These are phyloP conservation scores for Paraconiothyrium brasiliense DNA, from an alignment of 2,329 filamentous ascomycete genomes.

Conservation along the genomic window DNA sequence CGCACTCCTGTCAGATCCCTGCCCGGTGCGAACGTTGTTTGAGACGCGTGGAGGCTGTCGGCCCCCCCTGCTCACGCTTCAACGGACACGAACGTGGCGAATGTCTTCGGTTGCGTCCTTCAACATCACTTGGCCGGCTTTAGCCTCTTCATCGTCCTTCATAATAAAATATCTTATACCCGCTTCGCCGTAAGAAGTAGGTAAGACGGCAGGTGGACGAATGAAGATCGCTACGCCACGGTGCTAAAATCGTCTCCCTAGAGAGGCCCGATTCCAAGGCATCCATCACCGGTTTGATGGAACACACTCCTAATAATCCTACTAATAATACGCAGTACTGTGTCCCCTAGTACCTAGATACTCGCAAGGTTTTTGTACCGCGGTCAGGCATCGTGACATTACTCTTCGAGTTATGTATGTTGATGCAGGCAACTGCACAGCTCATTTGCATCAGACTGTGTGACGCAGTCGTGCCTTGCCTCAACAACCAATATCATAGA, in stretches of 20 bases:
- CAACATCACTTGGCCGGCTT: conserved; percentile 26
- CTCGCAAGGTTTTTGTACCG: conserved; percentile 24
- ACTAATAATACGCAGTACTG: conserved; percentile 20
- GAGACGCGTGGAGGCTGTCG: conserved; percentile 28
- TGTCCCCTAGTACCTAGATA: conserved; percentile 30
- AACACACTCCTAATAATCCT: conserved; percentile 20
- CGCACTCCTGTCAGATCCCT: conserved; percentile 21
- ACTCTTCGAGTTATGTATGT: conserved; percentile 24
- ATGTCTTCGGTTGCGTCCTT: conserved; percentile 18
- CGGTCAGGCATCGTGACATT: conserved; percentile 36
- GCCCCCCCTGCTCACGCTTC: conserved; percentile 23
- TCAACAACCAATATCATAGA: conserved; percentile 4
- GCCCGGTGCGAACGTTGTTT: conserved; percentile 23
- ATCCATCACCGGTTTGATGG: conserved; percentile 37
- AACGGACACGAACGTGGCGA: conserved; percentile 27
- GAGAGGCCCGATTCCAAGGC: conserved; percentile 36
- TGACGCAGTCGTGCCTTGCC: conserved; percentile 24
- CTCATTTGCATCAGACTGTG: conserved; percentile 33
- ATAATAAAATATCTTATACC: conserved; percentile 5
- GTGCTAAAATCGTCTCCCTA: conserved; percentile 21
- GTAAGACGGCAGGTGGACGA: conserved; percentile 24
- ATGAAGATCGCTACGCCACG: conserved; percentile 21
- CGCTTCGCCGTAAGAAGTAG: conserved; percentile 26
- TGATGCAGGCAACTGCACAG: conserved; percentile 36
- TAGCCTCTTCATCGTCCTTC: conserved; percentile 32